Evolutionary conservation across 768 basidiomycete genomes (phyloP).

Genomic region (Boletus rufocinnamomeus): DNA sequence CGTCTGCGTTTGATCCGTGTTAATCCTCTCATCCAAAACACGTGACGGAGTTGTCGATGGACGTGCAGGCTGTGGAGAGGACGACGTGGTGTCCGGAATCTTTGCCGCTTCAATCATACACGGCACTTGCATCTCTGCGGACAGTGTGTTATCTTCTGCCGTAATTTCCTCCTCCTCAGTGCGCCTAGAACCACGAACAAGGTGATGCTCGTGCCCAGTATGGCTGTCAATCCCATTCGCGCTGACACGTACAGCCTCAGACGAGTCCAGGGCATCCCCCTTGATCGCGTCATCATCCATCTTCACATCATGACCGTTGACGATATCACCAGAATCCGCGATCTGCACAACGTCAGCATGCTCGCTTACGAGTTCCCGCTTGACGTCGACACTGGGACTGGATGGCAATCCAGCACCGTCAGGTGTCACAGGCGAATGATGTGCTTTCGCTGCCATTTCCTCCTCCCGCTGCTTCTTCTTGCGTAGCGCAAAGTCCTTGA

Average conservation of each 20-base stretch:
- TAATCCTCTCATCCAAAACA: constrained; percentile 1
- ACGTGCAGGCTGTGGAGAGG: neutral
- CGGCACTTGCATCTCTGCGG: neutral
- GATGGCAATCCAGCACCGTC: constrained; percentile 13
- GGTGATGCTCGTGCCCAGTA: neutral
- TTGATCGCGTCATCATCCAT: constrained; percentile 9
- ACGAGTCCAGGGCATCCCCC: neutral
- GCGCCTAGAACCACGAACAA: neutral
- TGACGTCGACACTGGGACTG: constrained; percentile 25
- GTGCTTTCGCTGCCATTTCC: constrained; percentile 36
- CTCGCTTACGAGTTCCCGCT: constrained; percentile 19
- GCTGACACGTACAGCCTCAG: neutral
- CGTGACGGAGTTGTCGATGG: constrained; percentile 1
- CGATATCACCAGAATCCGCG: neutral
- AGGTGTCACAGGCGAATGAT: constrained; percentile 24
- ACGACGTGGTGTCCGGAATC: neutral
- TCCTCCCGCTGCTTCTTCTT: constrained; percentile 57
- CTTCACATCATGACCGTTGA: constrained; percentile 14
- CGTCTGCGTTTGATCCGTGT: constrained; percentile 11
- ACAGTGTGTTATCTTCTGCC: neutral
- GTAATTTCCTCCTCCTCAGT: neutral
- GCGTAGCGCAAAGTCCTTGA: constrained; percentile 58
- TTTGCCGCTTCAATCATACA: neutral
- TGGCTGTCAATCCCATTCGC: constrained; percentile 5
- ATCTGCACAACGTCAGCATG: neutral